Conservation (phyloP, 1,139 yeast genomes). For the Saccharomyces hybrid region DNA sequence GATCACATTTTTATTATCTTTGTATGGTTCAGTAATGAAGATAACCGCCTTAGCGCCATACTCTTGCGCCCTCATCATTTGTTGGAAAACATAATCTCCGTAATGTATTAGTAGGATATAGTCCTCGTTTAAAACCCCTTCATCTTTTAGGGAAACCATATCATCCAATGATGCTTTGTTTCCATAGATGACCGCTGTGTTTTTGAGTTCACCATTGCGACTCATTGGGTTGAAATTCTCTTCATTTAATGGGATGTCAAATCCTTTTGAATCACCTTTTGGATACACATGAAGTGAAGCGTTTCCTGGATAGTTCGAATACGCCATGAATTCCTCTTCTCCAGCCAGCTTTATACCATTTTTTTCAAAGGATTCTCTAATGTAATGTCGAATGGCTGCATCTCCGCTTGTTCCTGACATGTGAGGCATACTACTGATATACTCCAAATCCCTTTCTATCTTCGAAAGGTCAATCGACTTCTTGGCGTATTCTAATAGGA, state of each 20-base stretch:
- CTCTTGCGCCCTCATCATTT: conserved; percentile 45
- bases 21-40: conserved; percentile 33
- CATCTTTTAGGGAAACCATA: conserved; percentile 37
- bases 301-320: conserved; percentile 50
- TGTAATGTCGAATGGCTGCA: conserved; percentile 55
- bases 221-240: conserved; percentile 63
- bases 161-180: conserved; percentile 61
- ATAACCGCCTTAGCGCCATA: conserved; percentile 49
- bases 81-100: conserved; percentile 47
- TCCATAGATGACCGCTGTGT: conserved; percentile 44
- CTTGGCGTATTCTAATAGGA: conserved; percentile 36
- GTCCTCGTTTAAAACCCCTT: conserved; percentile 33
- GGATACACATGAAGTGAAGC: neutral
- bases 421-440: conserved; percentile 78
- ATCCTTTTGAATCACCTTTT: neutral
- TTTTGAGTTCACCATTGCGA: conserved; percentile 47
- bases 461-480: conserved; percentile 47
- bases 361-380: conserved; percentile 48
- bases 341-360: conserved; percentile 48
- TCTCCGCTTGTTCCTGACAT: conserved; percentile 86
- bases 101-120: conserved; percentile 55
- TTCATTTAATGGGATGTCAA: conserved; percentile 21
- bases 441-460: conserved; percentile 65
- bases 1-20: conserved; percentile 38
- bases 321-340: conserved; percentile 44